Percentiles rank a stretch among this genome's conserved stretches.
Evolutionary conservation across 202 grass and related monocot species (phyloP).

Genomic region (Musa balbisiana): DNA sequence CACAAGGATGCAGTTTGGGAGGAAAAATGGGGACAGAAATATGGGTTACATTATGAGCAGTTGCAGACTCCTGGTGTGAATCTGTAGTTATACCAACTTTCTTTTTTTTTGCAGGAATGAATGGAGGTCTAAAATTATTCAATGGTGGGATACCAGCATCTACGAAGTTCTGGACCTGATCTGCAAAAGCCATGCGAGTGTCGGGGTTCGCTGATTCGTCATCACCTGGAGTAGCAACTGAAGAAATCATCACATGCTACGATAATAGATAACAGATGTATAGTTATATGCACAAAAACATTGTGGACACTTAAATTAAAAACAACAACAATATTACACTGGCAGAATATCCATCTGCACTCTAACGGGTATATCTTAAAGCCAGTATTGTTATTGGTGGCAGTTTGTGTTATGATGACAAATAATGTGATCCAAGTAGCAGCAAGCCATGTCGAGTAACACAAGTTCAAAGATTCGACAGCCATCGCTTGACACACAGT

Average conservation of each 20-base stretch:
- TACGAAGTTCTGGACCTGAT: constrained; percentile 38
- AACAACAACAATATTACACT: neutral
- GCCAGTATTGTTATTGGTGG: neutral
- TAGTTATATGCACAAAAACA: neutral
- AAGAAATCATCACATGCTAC: constrained; percentile 11
- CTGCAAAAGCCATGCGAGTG: constrained; percentile 39
- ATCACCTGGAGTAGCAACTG: constrained; percentile 52
- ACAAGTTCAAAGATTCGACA: neutral
- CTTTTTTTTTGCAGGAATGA: constrained; percentile 32
- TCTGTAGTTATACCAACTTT: neutral
- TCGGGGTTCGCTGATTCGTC: constrained; percentile 48
- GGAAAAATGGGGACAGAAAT: constrained; percentile 23
- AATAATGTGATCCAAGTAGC: neutral
- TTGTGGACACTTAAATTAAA: neutral
- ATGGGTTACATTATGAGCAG: neutral
- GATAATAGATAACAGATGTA: constrained; percentile 5
- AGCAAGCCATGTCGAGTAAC: neutral
- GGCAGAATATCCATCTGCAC: neutral
- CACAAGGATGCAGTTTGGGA: constrained; percentile 58
- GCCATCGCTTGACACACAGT: neutral
- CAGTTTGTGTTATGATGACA: neutral
- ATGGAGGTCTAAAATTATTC: constrained; percentile 35
- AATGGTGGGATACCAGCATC: constrained; percentile 38
- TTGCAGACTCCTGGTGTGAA: constrained; percentile 18
- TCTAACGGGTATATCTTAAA: neutral